These are phyloP conservation scores for Suillus hirtellus DNA, from an alignment of 768 basidiomycete species.

Conservation along the genomic window DNA sequence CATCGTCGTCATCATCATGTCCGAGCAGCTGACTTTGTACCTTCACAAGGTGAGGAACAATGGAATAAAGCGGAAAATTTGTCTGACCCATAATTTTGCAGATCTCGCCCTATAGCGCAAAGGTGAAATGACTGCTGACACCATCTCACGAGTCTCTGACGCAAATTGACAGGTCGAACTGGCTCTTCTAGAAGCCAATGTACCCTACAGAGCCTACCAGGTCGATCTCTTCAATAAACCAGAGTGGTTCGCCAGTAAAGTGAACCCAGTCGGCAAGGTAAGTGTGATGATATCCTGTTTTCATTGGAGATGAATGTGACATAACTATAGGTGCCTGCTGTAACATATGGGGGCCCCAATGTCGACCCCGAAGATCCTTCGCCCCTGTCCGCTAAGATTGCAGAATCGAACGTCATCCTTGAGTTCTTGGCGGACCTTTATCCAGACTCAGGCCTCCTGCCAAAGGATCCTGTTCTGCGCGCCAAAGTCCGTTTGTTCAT, in stretches of 20 bases:
- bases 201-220: conserved; percentile 49
- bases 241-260: conserved; percentile 56
- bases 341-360: conserved; percentile 58
- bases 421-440: conserved; percentile 63
- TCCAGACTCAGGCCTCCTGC: conserved; percentile 45
- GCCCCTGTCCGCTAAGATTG: conserved; percentile 52
- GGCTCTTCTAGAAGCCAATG: conserved; percentile 53
- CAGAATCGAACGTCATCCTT: conserved; percentile 61
- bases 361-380: conserved; percentile 55
- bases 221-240: conserved; percentile 63
- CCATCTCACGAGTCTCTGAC: background rate
- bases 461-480: conserved; percentile 51
- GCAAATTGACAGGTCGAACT: conserved; percentile 44
- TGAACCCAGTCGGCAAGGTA: conserved; percentile 66
- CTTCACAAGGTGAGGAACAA: conserved; percentile 38
- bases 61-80: conserved; percentile 1
- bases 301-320: background rate
- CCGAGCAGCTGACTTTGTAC: conserved; percentile 42
- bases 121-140: conserved; percentile 35
- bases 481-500: conserved; percentile 62
- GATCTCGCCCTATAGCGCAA: conserved; percentile 57
- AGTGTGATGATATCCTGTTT: background rate
- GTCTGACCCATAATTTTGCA: conserved; percentile 19
- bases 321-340: conserved; percentile 47
- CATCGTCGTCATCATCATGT: conserved; percentile 9